Percentiles rank a stretch among this genome's conserved stretches.
Evolutionary conservation across 768 basidiomycete species (phyloP).

Genomic region (Scleroderma citrinum): DNA sequence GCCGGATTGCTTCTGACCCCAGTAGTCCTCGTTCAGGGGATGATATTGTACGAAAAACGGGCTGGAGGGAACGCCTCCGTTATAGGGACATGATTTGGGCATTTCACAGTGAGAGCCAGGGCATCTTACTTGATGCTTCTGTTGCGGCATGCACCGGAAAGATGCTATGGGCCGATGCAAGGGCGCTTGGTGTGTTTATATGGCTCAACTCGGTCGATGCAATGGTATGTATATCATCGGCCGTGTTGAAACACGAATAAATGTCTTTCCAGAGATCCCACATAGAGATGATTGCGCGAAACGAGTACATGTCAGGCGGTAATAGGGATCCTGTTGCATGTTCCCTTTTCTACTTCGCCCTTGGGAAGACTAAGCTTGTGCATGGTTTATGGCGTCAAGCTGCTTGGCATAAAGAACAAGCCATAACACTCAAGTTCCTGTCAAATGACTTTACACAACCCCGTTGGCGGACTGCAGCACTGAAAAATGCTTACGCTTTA

Average conservation of each 20-base stretch:
- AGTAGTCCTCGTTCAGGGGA: slow-evolving; percentile 42
- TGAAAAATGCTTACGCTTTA: slow-evolving; percentile 94
- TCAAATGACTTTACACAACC: slow-evolving; percentile 80
- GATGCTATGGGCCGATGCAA: slow-evolving; percentile 87
- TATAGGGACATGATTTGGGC: slow-evolving; percentile 98
- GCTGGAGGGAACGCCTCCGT: slow-evolving; percentile 69
- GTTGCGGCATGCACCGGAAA: slow-evolving; percentile 71
- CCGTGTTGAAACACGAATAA: neutral
- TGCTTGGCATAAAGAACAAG: slow-evolving; percentile 87
- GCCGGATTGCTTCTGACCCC: slow-evolving; percentile 45
- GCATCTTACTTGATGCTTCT: slow-evolving; percentile 68
- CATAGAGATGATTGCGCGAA: slow-evolving; percentile 84
- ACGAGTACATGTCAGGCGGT: slow-evolving; percentile 87
- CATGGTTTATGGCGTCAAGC: slow-evolving; percentile 96
- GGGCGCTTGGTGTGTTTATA: slow-evolving; percentile 77
- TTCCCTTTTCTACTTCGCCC: slow-evolving; percentile 90
- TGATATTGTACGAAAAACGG: slow-evolving; percentile 40
- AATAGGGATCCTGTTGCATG: slow-evolving; percentile 84
- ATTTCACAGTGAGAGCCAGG: slow-evolving; percentile 92
- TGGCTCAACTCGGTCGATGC: slow-evolving; percentile 81
- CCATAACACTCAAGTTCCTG: slow-evolving; percentile 86
- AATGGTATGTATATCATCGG: slow-evolving; percentile 48
- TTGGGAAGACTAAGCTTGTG: slow-evolving; percentile 88
- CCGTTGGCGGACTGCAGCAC: slow-evolving; percentile 87
- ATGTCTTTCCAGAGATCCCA: slow-evolving; percentile 55